A percentile compares a stretch with the other conserved stretches of the same genome.
These are phyloP conservation scores for Gaillardinia entomophila DNA, from an alignment of 805 yeast genomes.

Conservation along the genomic window DNA sequence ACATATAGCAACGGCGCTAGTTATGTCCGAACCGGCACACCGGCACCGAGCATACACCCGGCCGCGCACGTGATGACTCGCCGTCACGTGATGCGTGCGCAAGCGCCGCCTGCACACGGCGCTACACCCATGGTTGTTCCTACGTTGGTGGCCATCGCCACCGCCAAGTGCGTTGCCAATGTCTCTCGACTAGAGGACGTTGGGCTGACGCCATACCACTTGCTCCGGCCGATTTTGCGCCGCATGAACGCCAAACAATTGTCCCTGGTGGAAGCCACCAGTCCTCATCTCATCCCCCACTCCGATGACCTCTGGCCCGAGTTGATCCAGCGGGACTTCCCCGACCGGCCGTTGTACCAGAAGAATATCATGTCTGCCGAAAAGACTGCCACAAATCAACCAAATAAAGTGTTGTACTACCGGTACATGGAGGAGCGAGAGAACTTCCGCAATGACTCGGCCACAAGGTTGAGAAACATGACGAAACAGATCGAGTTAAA, in stretches of 20 bases:
- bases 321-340: conserved; percentile 43
- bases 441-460: conserved; percentile 36
- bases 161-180: conserved; percentile 13
- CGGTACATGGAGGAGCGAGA: conserved; percentile 37
- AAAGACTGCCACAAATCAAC: conserved; percentile 11
- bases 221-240: conserved; percentile 41
- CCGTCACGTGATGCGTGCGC: no score
- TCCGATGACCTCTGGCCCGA: conserved; percentile 43
- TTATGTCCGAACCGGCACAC: no score
- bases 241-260: conserved; percentile 40
- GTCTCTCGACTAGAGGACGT: conserved; percentile 14
- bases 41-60: no score
- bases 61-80: no score
- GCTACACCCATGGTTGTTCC: no score
- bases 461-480: conserved; percentile 37
- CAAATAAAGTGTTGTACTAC: conserved; percentile 34
- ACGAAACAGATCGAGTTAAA: conserved; percentile 32
- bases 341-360: conserved; percentile 31
- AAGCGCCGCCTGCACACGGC: no score
- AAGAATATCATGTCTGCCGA: conserved; percentile 2
- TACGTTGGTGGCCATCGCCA: conserved; percentile 5
- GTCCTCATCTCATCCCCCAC: conserved; percentile 36
- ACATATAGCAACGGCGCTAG: no score
- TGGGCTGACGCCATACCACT: conserved; percentile 33
- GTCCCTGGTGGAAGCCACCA: conserved; percentile 31